A percentile compares a stretch with the other conserved stretches of the same genome.
phyloP scores from a whole-genome alignment of 768 basidiomycete genomes.

The Suillus paluster region DNA sequence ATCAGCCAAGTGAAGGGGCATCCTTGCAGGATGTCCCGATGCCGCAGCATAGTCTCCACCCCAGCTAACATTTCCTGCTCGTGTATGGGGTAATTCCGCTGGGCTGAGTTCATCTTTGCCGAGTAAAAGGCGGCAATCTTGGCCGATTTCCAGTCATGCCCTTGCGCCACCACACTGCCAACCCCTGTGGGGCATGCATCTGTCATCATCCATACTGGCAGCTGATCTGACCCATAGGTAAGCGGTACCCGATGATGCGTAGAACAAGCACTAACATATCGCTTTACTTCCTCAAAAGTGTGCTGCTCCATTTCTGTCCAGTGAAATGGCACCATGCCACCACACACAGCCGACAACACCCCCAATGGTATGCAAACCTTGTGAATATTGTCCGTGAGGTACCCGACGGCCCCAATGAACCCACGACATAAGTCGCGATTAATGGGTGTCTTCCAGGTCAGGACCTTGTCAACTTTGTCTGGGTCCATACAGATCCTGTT shows the following conservation, averaged over 20 bases:
- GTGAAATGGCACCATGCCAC: slow-evolving; percentile 7
- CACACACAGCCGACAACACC: neutral
- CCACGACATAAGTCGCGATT: neutral
- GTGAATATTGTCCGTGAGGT: neutral
- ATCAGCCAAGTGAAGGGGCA: slow-evolving; percentile 33
- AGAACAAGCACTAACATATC: neutral
- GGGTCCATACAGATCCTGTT: slow-evolving; percentile 27
- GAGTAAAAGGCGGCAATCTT: slow-evolving; percentile 39
- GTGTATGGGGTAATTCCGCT: slow-evolving; percentile 46
- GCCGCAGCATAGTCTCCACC: slow-evolving; percentile 38
- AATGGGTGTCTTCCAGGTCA: slow-evolving; percentile 25
- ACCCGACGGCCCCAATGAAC: neutral
- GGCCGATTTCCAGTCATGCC: slow-evolving; percentile 26
- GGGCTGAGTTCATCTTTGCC: slow-evolving; percentile 13
- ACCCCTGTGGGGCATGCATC: too few relatives aligned
- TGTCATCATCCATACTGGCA: too few relatives aligned
- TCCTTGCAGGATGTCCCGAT: slow-evolving; percentile 36
- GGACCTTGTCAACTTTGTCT: slow-evolving; percentile 23
- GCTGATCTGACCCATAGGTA: too few relatives aligned
- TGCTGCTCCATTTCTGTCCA: slow-evolving; percentile 29
- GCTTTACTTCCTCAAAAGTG: slow-evolving; percentile 23
- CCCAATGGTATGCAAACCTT: too few relatives aligned
- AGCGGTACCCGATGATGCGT: slow-evolving; percentile 16
- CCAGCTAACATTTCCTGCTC: slow-evolving; percentile 44
- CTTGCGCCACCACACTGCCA: slow-evolving; percentile 37